These are phyloP conservation scores for Dovyalis caffra DNA, from an alignment of 345 rosid genomes.

Conservation along the genomic window DNA sequence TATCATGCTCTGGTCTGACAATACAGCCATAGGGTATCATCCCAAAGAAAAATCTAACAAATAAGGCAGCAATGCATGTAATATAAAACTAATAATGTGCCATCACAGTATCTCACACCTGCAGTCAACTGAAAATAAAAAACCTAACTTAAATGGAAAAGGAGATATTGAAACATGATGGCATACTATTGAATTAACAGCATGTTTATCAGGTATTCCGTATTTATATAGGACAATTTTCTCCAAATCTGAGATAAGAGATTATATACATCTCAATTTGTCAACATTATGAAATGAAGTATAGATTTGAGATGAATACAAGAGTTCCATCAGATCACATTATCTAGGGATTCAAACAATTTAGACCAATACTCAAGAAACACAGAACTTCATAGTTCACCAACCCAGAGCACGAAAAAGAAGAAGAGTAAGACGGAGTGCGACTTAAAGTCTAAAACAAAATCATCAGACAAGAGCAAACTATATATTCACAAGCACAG, in stretches of 20 bases:
- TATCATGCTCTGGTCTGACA: not conserved
- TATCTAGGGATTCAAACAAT: not conserved
- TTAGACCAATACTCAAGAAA: not conserved
- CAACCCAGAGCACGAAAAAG: too few species aligned
- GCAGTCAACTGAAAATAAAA: not conserved
- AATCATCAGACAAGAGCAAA: not conserved
- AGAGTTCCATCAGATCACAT: not conserved
- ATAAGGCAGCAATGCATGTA: not conserved
- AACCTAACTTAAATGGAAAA: not conserved
- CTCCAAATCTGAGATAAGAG: not conserved
- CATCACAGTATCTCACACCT: not conserved
- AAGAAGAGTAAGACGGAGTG: not conserved
- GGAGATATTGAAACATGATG: not conserved
- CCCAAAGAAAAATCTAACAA: not conserved
- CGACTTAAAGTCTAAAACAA: not conserved
- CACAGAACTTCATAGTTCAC: not conserved
- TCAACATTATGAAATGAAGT: not conserved
- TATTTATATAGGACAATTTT: too few species aligned
- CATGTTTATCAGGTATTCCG: too few species aligned
- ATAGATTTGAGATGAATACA: not conserved
- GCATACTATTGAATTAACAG: not conserved
- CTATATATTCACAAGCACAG: not conserved
- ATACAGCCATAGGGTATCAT: not conserved
- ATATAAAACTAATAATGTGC: not conserved
- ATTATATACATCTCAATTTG: not conserved